Percentiles rank a stretch among this genome's conserved stretches.
Evolutionary conservation across 345 rosid species (phyloP).

Genomic region (Capsella bursapastoris): DNA sequence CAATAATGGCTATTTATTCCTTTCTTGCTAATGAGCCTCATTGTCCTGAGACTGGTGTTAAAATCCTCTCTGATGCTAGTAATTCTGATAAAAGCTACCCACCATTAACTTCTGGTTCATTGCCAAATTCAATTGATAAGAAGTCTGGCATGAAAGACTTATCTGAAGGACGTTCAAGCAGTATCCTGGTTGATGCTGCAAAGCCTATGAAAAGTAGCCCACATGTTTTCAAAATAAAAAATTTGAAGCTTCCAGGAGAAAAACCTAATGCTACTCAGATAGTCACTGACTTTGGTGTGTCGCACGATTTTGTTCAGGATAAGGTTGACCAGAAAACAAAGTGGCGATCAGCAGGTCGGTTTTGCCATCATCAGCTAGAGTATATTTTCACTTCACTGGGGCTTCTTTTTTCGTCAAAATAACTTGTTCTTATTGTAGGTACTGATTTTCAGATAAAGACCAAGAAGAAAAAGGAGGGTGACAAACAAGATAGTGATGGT

Average conservation of each 20-base stretch:
- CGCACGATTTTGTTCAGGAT: constrained; percentile 11
- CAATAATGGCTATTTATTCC: constrained; percentile 22
- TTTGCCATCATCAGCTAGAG: constrained; percentile 7
- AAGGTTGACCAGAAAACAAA: constrained; percentile 33
- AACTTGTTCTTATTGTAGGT: constrained; percentile 44
- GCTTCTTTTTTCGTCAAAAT: neutral
- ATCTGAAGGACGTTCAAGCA: constrained; percentile 30
- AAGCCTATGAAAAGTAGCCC: constrained; percentile 45
- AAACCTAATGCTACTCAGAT: constrained; percentile 32
- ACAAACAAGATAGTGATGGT: constrained; percentile 43
- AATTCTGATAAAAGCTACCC: constrained; percentile 29
- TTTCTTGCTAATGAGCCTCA: neutral
- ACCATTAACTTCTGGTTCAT: constrained; percentile 30
- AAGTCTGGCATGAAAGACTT: constrained; percentile 22
- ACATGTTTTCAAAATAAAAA: constrained; percentile 41
- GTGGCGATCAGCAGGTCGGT: constrained; percentile 31
- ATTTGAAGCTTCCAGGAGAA: constrained; percentile 20
- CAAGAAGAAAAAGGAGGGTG: constrained; percentile 55
- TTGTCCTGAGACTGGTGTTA: constrained; percentile 38
- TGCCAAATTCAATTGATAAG: constrained; percentile 29
- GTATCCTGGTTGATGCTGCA: constrained; percentile 39
- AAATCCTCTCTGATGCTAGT: constrained; percentile 32
- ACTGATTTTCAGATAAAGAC: constrained; percentile 45
- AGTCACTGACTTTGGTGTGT: constrained; percentile 23
- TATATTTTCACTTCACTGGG: constrained; percentile 16